Base-by-base conservation (phyloP, 495 filamentous ascomycete genomes). In the Thozetella sp. region DNA sequence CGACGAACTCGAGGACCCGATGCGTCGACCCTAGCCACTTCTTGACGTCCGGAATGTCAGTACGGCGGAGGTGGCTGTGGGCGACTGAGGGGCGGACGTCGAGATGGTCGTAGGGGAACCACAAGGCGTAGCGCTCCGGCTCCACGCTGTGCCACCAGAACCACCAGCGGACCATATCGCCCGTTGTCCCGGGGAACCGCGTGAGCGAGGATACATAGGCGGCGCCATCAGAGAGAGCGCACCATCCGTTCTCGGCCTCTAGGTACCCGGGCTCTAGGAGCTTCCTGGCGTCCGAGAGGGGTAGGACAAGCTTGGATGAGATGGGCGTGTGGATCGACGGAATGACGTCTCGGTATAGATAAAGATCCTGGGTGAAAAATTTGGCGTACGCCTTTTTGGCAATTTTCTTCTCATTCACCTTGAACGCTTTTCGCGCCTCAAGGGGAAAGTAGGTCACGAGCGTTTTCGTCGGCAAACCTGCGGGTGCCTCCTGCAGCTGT, bases 101-200 rank as follows among this genome's bases (percentile, higher is more conserved):
- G 6, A 48, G 6, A 20, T 48, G 43, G 43, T 48, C 43, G n/a
- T 48, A 48, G n/a, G 43, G 43, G 20, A 48, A 48, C 43, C 43
- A 48, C 43, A 48, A 19, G 6, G 43, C 43, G n/a, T 48, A 48
- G 43, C 43, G 43, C 9, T 19, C 43, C 20, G 10, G 9, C n/a
- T 48, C 43, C 43, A 48, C 43, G 43, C 43, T 48, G 43, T 48
- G 43, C 43, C 43, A 48, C 43, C 43, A 48, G 43, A 48, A 48
- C 43, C 43, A 48, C 43, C 43, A 48, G 11, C 43, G 43, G n/a
- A 48, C n/a, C 43, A 48, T 48, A 19, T 48, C 43, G n/a, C 43
- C 43, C 11, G 43, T 48, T 4, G 10, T 13, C 12, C 20, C n/a
- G 11, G 43, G 43, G 20, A 48, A 48, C 10, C 43, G 43, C 10